Evolutionary conservation across 2,329 filamentous ascomycete genomes (phyloP), one percentile per base, ranked within the genome.

Genomic region (Paraconiothyrium sp.): DNA sequence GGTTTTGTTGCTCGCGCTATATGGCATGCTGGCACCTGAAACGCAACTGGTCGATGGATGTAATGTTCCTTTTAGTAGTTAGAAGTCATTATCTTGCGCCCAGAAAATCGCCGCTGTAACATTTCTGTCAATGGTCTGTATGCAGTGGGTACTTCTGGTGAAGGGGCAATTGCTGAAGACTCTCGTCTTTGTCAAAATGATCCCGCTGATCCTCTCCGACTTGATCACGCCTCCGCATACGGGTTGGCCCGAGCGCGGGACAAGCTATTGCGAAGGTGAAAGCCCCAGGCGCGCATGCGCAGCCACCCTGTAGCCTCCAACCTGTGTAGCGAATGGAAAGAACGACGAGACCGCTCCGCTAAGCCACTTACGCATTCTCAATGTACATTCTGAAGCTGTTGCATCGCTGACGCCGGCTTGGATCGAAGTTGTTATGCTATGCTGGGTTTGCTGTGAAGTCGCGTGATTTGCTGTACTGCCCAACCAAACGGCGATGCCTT

Each of bases 111-210:
- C n/a, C 24, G 32, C 22, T 39, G 16, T 44, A 20, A 27, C 30
- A 20, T 39, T 44, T 27, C 24, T 44, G 51, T n/a, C n/a, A 44
- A 48, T 22, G 34, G n/a, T 37, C 3, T 22, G 13, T 2, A 37
- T 14, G 41, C 9, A 10, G n/a, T 47, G 41, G 30, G 16, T 8
- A 8, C 7, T 32, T 47, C 30, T 30, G 20, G 54, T 24, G n/a
- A 56, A n/a, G 37, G 30, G 27, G 30, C 39, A 34, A 35, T 47
- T 13, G 30, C 54, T 56, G 30, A 47, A 27, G 11, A n/a, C 30
- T 27, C 54, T 47, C 11, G 30, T 30, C 27, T 56, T 20, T 35
- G 41, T 56, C 27, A 56, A 54, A 56, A 56, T 47, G 41, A 47
- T n/a, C 41, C 54, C 47, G 54, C 20, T 47, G 41, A 56, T 47